Conservation (phyloP, 805 yeast species). For the Pichia nakasei region DNA sequence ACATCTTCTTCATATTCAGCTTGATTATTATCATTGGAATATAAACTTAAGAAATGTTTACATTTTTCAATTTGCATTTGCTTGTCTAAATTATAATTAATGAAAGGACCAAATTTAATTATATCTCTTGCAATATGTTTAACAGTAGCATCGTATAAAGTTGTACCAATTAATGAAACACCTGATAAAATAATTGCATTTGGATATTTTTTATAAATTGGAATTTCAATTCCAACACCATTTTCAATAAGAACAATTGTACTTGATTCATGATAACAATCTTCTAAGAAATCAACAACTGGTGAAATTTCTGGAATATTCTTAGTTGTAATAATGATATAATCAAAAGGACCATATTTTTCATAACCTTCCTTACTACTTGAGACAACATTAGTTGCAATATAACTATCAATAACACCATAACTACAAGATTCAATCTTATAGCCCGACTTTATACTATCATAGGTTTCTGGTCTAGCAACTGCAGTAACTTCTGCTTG, state of each 20-base stretch:
- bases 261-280: conserved; percentile 26
- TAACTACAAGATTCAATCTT: conserved; percentile 46
- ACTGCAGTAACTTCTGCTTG: conserved; percentile 44
- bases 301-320: conserved; percentile 55
- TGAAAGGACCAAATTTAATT: conserved; percentile 27
- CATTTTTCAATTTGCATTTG: conserved; percentile 21
- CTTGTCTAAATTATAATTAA: conserved; percentile 22
- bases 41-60: conserved; percentile 24
- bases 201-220: conserved; percentile 26
- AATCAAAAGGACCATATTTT: conserved; percentile 35
- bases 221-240: conserved; percentile 31
- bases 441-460: conserved; percentile 1
- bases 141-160: conserved; percentile 22
- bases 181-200: conserved; percentile 29
- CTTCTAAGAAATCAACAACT: conserved; percentile 30
- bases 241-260: conserved; percentile 32
- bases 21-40: conserved; percentile 23
- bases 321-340: conserved; percentile 35
- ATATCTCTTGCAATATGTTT: conserved; percentile 27
- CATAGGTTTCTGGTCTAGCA: conserved; percentile 39
- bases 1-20: conserved; percentile 26
- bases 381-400: conserved; percentile 34
- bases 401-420: conserved; percentile 48
- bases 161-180: conserved; percentile 30
- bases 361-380: conserved; percentile 29